Evolutionary conservation across 106 monocot species (phyloP), one percentile per base, ranked within the genome.

Genomic region (Xerophyta viscosa): DNA sequence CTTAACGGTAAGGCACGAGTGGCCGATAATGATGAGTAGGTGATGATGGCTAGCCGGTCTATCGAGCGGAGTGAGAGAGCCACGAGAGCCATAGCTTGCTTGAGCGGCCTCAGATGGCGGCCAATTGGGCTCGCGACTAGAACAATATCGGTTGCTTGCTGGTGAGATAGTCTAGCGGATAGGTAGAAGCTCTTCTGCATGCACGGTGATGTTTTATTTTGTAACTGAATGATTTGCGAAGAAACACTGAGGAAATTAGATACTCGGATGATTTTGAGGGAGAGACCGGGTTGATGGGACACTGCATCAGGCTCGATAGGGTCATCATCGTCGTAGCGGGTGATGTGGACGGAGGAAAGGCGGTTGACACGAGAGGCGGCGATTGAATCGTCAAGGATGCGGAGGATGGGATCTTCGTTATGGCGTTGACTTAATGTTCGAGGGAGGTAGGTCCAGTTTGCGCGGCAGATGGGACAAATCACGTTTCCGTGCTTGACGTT

Each of bases 351-450:
- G 27, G 77, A 87, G 8, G 74, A 77, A 13, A 77, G 80, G 33
- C 93, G 88, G 69, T 94, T 83, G 46, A 88, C 75, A 8, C 88
- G 83, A 31, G 71, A 80, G 27, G 71, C 75, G 56, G 88, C 77
- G 7, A 94, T 94, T 17, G 88, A 88, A 57, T 83, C 80, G 17
- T 94, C 93, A 24, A 93, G 80, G 55, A 94, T 94, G 52, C 78
- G 83, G 21, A 94, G 74, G 26, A 88, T 59, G 22, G 93, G 93
- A 24, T 94, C 93, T 11, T 41, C n/a, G 2, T 21, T 10, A 53
- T 20, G 56, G 48, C 58, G 50, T 12, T 49, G 29, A 20, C 24
- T 55, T 52, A 83, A 65, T 23, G 74, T 54, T 24, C 68, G 77
- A 19, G 88, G 88, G 21, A 94, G 94, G 46, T 73, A 69, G 20